These are phyloP conservation scores for button mushroom (Agaricus bisporus) DNA, from an alignment of 768 basidiomycete genomes.

Conservation along the genomic window DNA sequence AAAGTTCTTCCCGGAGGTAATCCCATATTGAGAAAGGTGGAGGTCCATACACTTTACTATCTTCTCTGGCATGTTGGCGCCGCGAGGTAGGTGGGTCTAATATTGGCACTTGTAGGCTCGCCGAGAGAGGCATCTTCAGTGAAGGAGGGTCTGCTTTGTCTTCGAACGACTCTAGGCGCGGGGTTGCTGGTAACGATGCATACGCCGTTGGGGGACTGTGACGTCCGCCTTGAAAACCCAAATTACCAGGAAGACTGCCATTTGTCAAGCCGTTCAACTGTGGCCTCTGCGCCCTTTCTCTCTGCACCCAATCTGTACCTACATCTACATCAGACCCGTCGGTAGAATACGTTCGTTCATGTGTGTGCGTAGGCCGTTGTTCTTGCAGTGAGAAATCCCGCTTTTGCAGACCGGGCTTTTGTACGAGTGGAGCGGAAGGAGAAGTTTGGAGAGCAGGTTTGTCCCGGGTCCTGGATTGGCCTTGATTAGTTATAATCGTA, in stretches of 20 bases:
- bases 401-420: neutral
- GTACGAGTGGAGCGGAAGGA: neutral
- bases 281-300: neutral
- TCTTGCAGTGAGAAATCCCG: neutral
- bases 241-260: neutral
- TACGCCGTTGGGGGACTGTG: slow-evolving; percentile 44
- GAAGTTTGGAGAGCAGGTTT: neutral
- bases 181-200: slow-evolving; percentile 70
- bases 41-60: slow-evolving; percentile 3
- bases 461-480: neutral
- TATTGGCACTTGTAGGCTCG: slow-evolving; percentile 13
- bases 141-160: slow-evolving; percentile 19
- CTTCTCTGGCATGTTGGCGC: slow-evolving; percentile 10
- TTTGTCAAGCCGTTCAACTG: neutral
- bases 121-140: slow-evolving; percentile 23
- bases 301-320: neutral
- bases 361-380: neutral
- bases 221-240: neutral
- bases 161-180: slow-evolving; percentile 40
- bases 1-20: slow-evolving; percentile 80
- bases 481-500: neutral
- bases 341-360: slow-evolving; percentile 2
- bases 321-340: slow-evolving; percentile 2
- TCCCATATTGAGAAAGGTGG: slow-evolving; percentile 84
- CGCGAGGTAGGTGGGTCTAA: slow-evolving; percentile 19